Base-by-base conservation (phyloP, 2,329 filamentous ascomycete species). In the Pseudogymnoascus sp. region DNA sequence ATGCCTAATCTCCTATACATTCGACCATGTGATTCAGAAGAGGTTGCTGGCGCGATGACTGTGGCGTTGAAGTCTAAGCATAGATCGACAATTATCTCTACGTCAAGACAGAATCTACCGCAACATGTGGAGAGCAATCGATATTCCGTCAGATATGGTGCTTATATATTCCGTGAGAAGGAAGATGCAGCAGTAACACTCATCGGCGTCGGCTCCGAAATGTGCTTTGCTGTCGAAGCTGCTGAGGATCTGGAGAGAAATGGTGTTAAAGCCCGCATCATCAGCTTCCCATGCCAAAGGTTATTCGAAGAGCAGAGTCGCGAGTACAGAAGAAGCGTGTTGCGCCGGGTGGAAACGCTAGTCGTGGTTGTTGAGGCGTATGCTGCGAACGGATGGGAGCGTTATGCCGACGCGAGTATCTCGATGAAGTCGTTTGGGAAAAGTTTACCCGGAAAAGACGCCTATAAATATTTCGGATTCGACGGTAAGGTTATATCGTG, bases 1-100 rank as follows among this genome's bases (percentile, higher is more conserved):
- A 80, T 80, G 78, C 78, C 77, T 0, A 79, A 79, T 43, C 63
- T 80, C 1, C 68, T 78, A 5, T 80, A 78, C 63, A 77, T 80
- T 53, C 75, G 78, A 1, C 78, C 78, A 6, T 40, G 37, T 3
- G 37, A 40, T 16, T 16, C 37, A 8, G 37, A 40, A 40, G 37
- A 40, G 37, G 37, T 40, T 8, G 37, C 37, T 16, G 37, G 37
- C 37, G 37, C 37, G 5, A 2, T 40, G 2, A 40, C n/a, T 7
- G 37, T 16, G 5, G 37, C 37, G 5, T 9, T 40, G 1, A 40
- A 40, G 5, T 7, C 37, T n/a, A 40, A 16, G 7, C n/a, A 16
- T 16, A 16, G n/a, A 40, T 16, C 37, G 6, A 8, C 37, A 16
- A 40, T 40, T 16, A 9, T 40, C n/a, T 40, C 37, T 8, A 16